Conservation (phyloP, 768 basidiomycete genomes). For the Trametes coccinea region DNA sequence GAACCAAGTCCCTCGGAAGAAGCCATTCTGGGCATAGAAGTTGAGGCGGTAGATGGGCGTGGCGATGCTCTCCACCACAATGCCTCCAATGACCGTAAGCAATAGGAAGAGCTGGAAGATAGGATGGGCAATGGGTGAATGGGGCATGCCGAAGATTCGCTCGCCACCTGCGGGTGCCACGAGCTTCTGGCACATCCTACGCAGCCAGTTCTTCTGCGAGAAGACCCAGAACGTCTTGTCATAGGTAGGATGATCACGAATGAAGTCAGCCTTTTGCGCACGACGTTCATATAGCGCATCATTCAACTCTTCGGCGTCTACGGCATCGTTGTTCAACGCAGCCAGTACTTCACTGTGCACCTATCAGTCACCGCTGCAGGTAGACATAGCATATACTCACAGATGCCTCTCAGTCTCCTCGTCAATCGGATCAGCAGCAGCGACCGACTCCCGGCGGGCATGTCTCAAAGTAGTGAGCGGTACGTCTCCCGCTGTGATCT, state of each 20-base stretch:
- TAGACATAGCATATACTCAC: conserved; percentile 42
- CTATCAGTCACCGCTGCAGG: background rate
- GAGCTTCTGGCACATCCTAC: conserved; percentile 77
- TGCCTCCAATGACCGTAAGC: conserved; percentile 74
- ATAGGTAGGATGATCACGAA: conserved; percentile 83
- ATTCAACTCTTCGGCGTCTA: conserved; percentile 50
- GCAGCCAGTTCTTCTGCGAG: conserved; percentile 72
- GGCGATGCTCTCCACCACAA: conserved; percentile 80
- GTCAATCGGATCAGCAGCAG: conserved; percentile 37
- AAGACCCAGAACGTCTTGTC: conserved; percentile 92
- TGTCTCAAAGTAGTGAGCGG: conserved; percentile 57
- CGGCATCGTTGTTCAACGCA: conserved; percentile 56
- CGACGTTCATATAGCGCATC: conserved; percentile 70
- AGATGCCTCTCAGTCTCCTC: conserved; percentile 73
- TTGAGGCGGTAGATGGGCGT: conserved; percentile 81
- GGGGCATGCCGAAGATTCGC: conserved; percentile 80
- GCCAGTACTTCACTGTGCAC: conserved; percentile 64
- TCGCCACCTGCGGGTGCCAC: conserved; percentile 83
- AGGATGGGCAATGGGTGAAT: conserved; percentile 62
- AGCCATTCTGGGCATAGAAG: conserved; percentile 62
- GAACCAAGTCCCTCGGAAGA: conserved; percentile 79
- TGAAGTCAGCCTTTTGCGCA: conserved; percentile 83
- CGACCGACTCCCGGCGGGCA: conserved; percentile 34
- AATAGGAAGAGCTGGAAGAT: conserved; percentile 77
- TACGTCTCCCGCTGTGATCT: conserved; percentile 49